Evolutionary conservation across 306 rosid species (phyloP), one percentile per base, ranked within the genome.

Genomic region (Coriaria nepalensis): DNA sequence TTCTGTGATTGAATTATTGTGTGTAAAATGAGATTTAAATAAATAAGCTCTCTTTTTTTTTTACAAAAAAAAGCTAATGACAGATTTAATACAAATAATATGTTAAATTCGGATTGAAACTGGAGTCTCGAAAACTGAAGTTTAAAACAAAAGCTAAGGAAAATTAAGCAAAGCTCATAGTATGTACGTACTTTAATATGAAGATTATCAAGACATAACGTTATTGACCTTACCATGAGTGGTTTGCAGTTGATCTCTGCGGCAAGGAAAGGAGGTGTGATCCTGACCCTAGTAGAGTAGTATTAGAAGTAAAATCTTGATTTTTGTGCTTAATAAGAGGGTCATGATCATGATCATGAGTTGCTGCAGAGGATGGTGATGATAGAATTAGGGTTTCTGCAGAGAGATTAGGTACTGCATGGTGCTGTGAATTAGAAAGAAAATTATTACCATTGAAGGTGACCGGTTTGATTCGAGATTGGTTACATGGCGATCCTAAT

Each of bases 201-300:
- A 20, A 20, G 29, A 20, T 20, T 1, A 20, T 20, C 29, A 20
- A 20, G 29, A 20, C 29, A 20, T 20, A 20, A 1, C 29, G 29
- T 20, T 20, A 20, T 20, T 20, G 29, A 20, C 3, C 29, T 74
- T 66, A 90, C 97, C 97, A 84, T 65, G 77, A 79, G 14, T 11
- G 63, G 75, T 90, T 81, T 49, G 78, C 13, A 45, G 43, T 62
- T 0, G 97, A 77, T 63, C 87, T 77, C 55, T 79, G 90, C 55
- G 77, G 90, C 78, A 85, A 70, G 59, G 98, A 85, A 49, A 85
- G 86, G 43, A 81, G 87, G 6, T 77, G 86, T 59, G 75, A 13
- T 61, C 72, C 86, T 44, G 49, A 81, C 61, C 46, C 44, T 44
- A 49, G 9, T 40, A 8, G 62, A 43, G 35, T 8, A n/a, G 44